Evolutionary conservation across 805 yeast genomes (phyloP).

Genomic region (Zygosaccharomyces gambellarensis): DNA sequence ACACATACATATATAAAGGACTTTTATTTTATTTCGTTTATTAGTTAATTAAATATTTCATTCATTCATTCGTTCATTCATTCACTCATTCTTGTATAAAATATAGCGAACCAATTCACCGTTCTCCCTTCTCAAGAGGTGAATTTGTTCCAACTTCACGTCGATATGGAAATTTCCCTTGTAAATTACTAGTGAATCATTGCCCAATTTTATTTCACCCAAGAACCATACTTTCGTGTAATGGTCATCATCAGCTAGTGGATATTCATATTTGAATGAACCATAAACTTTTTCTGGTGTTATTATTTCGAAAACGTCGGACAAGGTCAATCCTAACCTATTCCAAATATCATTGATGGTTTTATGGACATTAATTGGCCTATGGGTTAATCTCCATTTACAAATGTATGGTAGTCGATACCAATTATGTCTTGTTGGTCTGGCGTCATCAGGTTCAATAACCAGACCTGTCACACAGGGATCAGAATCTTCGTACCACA

Average conservation of each 20-base stretch:
- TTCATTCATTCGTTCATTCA: background rate
- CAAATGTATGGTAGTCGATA: conserved; percentile 23
- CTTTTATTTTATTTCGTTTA: background rate
- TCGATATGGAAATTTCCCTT: conserved; percentile 33
- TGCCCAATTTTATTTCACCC: conserved; percentile 27
- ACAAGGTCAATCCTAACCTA: conserved; percentile 21
- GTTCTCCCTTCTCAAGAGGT: conserved; percentile 26
- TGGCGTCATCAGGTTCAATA: conserved; percentile 17
- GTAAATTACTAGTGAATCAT: conserved; percentile 23
- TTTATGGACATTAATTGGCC: conserved; percentile 20
- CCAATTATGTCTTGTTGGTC: conserved; percentile 21
- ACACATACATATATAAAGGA: background rate
- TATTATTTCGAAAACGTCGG: conserved; percentile 25
- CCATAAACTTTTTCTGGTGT: conserved; percentile 25
- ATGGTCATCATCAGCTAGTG: conserved; percentile 24
- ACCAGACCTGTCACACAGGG: conserved; percentile 29
- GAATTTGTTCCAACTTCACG: conserved; percentile 29
- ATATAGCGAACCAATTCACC: conserved; percentile 28
- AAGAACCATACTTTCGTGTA: conserved; percentile 30
- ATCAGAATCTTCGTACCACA: conserved; percentile 33
- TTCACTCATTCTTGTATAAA: conserved; percentile 21
- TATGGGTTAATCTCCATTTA: conserved; percentile 26
- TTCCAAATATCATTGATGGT: conserved; percentile 16
- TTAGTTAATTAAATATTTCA: background rate
- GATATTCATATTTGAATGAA: conserved; percentile 29